Conservation (phyloP, 129 eudicot genomes). For the Chrysanthemum seticuspe region DNA sequence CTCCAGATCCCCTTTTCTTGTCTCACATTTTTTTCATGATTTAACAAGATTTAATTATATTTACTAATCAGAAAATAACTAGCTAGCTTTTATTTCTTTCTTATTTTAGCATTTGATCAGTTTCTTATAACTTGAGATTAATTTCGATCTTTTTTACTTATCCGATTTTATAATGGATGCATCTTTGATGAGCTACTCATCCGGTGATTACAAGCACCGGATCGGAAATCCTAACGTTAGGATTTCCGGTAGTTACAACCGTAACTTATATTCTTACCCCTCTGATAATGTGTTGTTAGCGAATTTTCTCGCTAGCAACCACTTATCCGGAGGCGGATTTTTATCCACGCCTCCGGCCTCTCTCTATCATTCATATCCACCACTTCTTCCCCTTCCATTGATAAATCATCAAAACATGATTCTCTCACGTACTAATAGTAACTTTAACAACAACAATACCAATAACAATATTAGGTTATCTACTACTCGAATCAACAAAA, state of each 20-base stretch:
- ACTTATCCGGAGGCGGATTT: conserved; percentile 31
- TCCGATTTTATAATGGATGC: conserved; percentile 46
- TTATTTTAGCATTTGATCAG: conserved; percentile 27
- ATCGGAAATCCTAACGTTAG: conserved; percentile 29
- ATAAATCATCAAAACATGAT: conserved; percentile 19
- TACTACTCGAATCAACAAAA: conserved; percentile 36
- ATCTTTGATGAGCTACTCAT: conserved; percentile 37
- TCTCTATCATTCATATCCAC: conserved; percentile 50
- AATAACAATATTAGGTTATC: conserved; percentile 25
- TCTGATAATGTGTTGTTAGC: conserved; percentile 29
- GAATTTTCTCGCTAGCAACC: conserved; percentile 22
- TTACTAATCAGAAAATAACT: background rate
- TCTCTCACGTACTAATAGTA: conserved; percentile 20
- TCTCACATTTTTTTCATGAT: background rate
- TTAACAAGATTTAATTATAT: background rate
- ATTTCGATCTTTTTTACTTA: background rate
- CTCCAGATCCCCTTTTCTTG: conserved; percentile 22
- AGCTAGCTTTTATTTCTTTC: conserved; percentile 1
- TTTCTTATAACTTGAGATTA: conserved; percentile 47
- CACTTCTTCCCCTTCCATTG: conserved; percentile 69
- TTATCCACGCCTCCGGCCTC: conserved; percentile 37
- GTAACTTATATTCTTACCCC: conserved; percentile 32
- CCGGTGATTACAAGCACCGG: conserved; percentile 49
- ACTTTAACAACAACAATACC: conserved; percentile 15
- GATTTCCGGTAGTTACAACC: background rate